Evolutionary conservation across 2,329 filamentous ascomycete species (phyloP).

Genomic region (Aphanocladium album): DNA sequence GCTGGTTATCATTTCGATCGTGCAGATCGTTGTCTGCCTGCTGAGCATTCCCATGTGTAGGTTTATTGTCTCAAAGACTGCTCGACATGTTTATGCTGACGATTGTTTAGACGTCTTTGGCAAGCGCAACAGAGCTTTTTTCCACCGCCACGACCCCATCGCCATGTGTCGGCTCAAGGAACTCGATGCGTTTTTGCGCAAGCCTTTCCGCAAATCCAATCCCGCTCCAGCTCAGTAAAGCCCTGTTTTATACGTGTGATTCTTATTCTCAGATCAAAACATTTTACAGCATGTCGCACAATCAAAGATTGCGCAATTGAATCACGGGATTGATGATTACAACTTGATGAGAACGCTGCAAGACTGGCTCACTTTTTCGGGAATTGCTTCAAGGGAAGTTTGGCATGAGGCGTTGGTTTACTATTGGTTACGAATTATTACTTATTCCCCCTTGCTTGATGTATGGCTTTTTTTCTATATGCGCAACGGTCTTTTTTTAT

Average conservation of each 20-base stretch:
- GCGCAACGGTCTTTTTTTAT: neutral
- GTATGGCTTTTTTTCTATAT: neutral
- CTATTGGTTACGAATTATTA: neutral
- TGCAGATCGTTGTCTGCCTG: conserved; percentile 73
- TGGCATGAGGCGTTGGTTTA: conserved; percentile 4
- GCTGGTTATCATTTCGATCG: conserved; percentile 59
- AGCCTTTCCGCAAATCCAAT: neutral
- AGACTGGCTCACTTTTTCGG: neutral
- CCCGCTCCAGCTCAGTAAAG: neutral
- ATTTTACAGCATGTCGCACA: neutral
- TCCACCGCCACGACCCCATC: conserved; percentile 68
- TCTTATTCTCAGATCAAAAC: neutral
- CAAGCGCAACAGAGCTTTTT: conserved; percentile 71
- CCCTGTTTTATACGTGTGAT: neutral
- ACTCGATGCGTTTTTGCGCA: conserved; percentile 1
- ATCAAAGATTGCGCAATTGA: neutral
- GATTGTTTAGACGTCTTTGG: conserved; percentile 64
- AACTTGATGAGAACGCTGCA: neutral
- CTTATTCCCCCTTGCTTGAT: neutral
- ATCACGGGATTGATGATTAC: neutral
- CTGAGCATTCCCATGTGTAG: conserved; percentile 74
- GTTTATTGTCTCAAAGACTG: conserved; percentile 30
- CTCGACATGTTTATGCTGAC: conserved; percentile 5
- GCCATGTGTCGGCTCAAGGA: conserved; percentile 26
- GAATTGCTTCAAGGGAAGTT: neutral